phyloP scores from a whole-genome alignment of 805 yeast genomes.

The Candida oleophila region DNA sequence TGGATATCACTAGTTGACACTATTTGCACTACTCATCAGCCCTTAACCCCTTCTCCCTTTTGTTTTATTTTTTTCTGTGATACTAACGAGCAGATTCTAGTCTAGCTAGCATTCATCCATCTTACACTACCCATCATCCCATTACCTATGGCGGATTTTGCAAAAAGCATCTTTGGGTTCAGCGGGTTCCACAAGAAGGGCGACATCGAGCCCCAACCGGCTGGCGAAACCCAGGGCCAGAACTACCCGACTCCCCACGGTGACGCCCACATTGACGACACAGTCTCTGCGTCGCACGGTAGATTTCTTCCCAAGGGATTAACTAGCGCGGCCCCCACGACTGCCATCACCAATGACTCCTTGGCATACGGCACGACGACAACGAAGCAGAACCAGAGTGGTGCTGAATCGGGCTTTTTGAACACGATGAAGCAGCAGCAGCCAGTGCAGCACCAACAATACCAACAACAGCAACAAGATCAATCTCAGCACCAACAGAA shows the following conservation, averaged over 20 bases:
- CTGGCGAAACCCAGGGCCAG: not conserved
- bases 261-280: conserved; percentile 7
- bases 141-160: conserved; percentile 41
- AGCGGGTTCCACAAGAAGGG: conserved; percentile 34
- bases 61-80: not conserved
- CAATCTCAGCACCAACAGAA: conserved; percentile 7
- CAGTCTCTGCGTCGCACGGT: conserved; percentile 3
- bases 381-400: conserved; percentile 17
- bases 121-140: not conserved
- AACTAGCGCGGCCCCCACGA: conserved; percentile 54
- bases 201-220: not conserved
- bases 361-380: conserved; percentile 69
- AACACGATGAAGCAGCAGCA: not conserved
- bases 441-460: conserved; percentile 8
- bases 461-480: conserved; percentile 13
- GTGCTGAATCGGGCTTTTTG: conserved; percentile 5
- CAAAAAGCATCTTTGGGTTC: conserved; percentile 44
- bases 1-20: too few species aligned
- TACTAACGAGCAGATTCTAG: too few species aligned
- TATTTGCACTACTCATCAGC: not conserved
- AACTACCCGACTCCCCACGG: not conserved
- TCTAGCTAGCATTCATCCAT: too few species aligned
- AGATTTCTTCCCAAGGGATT: conserved; percentile 37
- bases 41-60: too few species aligned
- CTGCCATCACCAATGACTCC: conserved; percentile 61